These are phyloP conservation scores for Artemisia annua DNA, from an alignment of 129 eudicot genomes.

Conservation along the genomic window DNA sequence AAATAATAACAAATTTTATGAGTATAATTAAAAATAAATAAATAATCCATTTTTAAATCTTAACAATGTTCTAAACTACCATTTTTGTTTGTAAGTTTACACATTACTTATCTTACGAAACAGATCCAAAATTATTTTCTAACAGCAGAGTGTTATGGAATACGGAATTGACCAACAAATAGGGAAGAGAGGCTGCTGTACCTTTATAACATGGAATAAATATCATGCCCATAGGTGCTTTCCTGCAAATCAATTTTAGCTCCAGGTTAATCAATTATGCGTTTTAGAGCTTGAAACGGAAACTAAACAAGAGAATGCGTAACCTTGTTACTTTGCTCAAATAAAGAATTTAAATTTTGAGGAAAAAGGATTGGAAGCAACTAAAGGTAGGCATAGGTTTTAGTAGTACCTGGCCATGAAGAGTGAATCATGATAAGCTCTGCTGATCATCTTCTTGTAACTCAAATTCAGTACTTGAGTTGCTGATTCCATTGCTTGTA, in stretches of 20 bases:
- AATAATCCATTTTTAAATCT: no score
- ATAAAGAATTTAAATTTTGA: neutral
- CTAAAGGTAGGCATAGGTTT: no score
- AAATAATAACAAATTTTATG: no score
- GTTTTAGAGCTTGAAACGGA: neutral
- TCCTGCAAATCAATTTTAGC: constrained; percentile 46
- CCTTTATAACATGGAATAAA: constrained; percentile 97
- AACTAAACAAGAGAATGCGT: neutral
- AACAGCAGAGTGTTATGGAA: no score
- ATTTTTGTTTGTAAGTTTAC: no score
- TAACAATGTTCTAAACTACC: no score
- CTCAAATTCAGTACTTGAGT: constrained; percentile 54
- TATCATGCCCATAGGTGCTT: constrained; percentile 97
- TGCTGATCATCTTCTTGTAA: constrained; percentile 84
- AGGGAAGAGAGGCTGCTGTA: constrained; percentile 10
- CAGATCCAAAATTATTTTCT: no score
- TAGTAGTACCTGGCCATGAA: constrained; percentile 87
- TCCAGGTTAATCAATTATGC: neutral
- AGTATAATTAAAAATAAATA: no score
- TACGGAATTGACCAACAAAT: neutral
- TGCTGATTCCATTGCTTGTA: constrained; percentile 77
- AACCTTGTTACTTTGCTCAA: neutral
- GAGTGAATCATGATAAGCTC: constrained; percentile 97
- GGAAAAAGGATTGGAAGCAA: no score
- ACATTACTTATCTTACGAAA: no score